Conservation (phyloP, 768 basidiomycete species). For the Panus rudis region DNA sequence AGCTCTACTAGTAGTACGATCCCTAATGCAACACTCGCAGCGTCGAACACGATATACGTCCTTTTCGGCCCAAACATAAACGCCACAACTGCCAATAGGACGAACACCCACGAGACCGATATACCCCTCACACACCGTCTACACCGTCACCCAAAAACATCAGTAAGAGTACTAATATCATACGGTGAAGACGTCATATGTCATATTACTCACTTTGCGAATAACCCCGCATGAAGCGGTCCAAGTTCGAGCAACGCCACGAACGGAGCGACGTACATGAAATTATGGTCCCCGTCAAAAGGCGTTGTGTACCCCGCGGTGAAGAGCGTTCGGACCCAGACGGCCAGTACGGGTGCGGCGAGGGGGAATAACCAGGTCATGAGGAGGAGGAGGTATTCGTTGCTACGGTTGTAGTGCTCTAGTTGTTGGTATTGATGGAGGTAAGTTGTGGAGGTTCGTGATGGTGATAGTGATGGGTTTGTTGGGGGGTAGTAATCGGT, state of each 20-base stretch:
- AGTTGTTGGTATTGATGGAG: neutral
- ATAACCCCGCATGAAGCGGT: neutral
- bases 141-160: constrained; percentile 9
- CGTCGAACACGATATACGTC: constrained; percentile 62
- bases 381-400: constrained; percentile 57
- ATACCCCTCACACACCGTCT: constrained; percentile 15
- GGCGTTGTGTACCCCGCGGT: constrained; percentile 77
- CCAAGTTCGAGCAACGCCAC: constrained; percentile 49
- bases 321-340: constrained; percentile 84
- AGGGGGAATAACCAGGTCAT: constrained; percentile 80
- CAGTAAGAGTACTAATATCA: constrained; percentile 10
- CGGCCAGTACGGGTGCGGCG: constrained; percentile 68
- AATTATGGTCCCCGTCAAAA: constrained; percentile 77
- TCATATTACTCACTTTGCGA: too few species aligned
- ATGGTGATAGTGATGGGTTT: neutral
- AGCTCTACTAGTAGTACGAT: too few species aligned
- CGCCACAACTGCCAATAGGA: constrained; percentile 41
- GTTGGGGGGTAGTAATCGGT: too few species aligned
- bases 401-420: constrained; percentile 1
- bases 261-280: constrained; percentile 57
- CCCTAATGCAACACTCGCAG: constrained; percentile 41
- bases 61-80: constrained; percentile 63
- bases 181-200: constrained; percentile 8
- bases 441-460: too few species aligned
- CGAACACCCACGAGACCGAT: constrained; percentile 48